Percentiles rank a stretch among this genome's conserved stretches.
Conservation (phyloP, 441 rosid species). For the Brassica balearica region DNA sequence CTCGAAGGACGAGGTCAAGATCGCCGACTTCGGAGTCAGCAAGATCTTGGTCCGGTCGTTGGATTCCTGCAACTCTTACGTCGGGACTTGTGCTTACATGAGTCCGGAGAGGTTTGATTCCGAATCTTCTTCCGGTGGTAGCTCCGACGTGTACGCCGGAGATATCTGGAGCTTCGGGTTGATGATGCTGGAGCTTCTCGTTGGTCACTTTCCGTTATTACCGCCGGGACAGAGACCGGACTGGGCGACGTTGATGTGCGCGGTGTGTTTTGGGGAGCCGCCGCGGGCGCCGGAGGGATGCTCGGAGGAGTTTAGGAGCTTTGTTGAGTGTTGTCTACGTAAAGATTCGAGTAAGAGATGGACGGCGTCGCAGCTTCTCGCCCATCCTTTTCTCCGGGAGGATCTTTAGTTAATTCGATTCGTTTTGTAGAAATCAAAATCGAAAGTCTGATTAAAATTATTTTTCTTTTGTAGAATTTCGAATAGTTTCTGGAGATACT, state of each 20-base stretch:
- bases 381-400: conserved; percentile 70
- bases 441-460: not conserved
- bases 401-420: conserved; percentile 40
- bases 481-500: not conserved
- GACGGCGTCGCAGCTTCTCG: conserved; percentile 70
- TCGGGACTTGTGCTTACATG: conserved; percentile 97
- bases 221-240: conserved; percentile 86
- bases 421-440: not conserved
- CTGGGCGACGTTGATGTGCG: conserved; percentile 95
- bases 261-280: conserved; percentile 90
- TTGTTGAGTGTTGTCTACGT: conserved; percentile 75
- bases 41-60: conserved; percentile 71
- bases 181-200: conserved; percentile 73
- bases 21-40: conserved; percentile 92
- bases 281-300: conserved; percentile 66
- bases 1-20: conserved; percentile 67
- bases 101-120: conserved; percentile 94
- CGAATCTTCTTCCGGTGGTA: conserved; percentile 64
- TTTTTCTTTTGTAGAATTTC: conserved; percentile 23
- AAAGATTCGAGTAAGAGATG: conserved; percentile 80
- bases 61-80: conserved; percentile 84
- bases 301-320: conserved; percentile 74
- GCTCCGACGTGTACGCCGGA: conserved; percentile 75
- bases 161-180: conserved; percentile 95
- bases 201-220: conserved; percentile 81